Evolutionary conservation across 2,329 filamentous ascomycete species (phyloP).

Genomic region (Raffaelea arxii): DNA sequence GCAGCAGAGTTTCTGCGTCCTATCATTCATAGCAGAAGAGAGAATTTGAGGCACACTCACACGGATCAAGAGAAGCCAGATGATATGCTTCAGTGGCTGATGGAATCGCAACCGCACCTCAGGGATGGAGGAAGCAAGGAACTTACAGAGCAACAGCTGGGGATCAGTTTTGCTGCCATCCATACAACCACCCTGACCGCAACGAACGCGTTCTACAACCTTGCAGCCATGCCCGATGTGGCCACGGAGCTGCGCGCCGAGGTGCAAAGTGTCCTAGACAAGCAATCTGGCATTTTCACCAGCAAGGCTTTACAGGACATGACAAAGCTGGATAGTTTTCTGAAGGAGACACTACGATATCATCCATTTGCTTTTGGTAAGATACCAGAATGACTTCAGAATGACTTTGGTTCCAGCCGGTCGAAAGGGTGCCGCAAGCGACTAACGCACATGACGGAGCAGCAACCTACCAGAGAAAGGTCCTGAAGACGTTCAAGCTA

Average conservation of each 20-base stretch:
- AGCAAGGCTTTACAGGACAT: conserved; percentile 19
- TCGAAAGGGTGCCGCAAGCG: no score
- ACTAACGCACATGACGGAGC: no score
- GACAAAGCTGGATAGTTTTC: conserved; percentile 23
- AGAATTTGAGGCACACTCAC: not conserved
- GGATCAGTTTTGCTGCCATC: conserved; percentile 38
- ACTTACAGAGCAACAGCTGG: conserved; percentile 31
- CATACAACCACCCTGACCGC: conserved; percentile 37
- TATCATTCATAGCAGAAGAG: conserved; percentile 10
- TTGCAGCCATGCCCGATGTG: not conserved
- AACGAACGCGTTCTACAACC: conserved; percentile 24
- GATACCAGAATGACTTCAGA: no score
- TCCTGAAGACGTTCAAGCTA: conserved; percentile 36
- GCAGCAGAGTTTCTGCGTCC: conserved; percentile 26
- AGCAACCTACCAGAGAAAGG: conserved; percentile 34
- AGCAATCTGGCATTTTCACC: conserved; percentile 20
- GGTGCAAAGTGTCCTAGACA: conserved; percentile 26
- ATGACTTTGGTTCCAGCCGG: no score
- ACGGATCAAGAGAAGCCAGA: conserved; percentile 14
- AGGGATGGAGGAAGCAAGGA: conserved; percentile 21
- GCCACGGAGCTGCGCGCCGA: conserved; percentile 41
- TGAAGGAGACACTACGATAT: conserved; percentile 21
- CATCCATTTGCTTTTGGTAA: conserved; percentile 9
- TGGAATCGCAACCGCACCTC: conserved; percentile 27
- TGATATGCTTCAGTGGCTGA: conserved; percentile 39